A percentile compares a stretch with the other conserved stretches of the same genome.
phyloP scores from a whole-genome alignment of 306 rosid genomes.

The Cicer pinnatifidum region DNA sequence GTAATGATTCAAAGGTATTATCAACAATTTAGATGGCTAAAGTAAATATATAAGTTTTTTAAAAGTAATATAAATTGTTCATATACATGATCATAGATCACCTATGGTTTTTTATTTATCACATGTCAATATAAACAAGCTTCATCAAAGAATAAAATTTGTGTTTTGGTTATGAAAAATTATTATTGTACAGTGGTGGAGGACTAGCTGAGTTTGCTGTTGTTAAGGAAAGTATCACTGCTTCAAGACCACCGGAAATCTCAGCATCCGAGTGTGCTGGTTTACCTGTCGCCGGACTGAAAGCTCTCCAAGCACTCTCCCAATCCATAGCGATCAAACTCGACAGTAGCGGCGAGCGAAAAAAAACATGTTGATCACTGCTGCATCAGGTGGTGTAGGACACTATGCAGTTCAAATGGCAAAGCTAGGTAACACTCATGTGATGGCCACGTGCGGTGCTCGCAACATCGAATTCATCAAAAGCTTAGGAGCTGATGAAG shows the following conservation, averaged over 20 bases:
- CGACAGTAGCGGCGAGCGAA: conserved; percentile 51
- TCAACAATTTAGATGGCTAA: not conserved
- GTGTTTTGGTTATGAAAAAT: not conserved
- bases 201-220: conserved; percentile 72
- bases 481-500: conserved; percentile 81
- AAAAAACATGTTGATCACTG: conserved; percentile 70
- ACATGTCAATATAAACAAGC: conserved; percentile 9
- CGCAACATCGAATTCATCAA: conserved; percentile 71
- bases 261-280: conserved; percentile 62
- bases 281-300: conserved; percentile 66
- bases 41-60: not conserved
- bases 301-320: conserved; percentile 71
- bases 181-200: conserved; percentile 63
- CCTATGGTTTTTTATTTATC: not conserved
- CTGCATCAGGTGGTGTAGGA: conserved; percentile 91
- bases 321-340: conserved; percentile 58
- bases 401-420: conserved; percentile 82
- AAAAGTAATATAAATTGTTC: not conserved
- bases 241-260: conserved; percentile 57
- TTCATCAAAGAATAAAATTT: not conserved
- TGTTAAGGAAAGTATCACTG: conserved; percentile 57
- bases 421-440: conserved; percentile 78
- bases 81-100: not conserved
- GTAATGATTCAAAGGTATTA: conserved; percentile 5
- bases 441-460: conserved; percentile 84